Conservation (phyloP, 108 stramenopile species). For the Epithemia pelagica region DNA sequence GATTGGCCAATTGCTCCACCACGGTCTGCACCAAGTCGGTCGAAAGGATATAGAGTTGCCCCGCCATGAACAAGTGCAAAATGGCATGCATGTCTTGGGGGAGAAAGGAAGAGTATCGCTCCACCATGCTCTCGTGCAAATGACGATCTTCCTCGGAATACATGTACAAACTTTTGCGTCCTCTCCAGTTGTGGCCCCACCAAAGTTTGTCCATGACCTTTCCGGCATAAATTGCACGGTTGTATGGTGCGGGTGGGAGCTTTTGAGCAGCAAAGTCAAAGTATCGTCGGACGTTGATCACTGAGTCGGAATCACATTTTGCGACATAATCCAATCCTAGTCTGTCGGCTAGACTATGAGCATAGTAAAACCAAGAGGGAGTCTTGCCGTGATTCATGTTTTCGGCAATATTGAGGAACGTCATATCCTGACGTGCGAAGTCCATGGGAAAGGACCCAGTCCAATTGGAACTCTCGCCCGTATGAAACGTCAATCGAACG, state of each 20-base stretch:
- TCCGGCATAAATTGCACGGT: constrained; percentile 23
- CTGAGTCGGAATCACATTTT: constrained; percentile 40
- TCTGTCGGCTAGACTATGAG: constrained; percentile 16
- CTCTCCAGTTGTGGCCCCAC: constrained; percentile 18
- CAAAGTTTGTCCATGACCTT: constrained; percentile 39
- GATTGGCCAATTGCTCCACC: constrained; percentile 16
- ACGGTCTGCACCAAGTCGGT: constrained; percentile 27
- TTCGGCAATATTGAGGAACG: constrained; percentile 22
- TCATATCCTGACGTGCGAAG: constrained; percentile 4
- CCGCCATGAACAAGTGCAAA: constrained; percentile 42
- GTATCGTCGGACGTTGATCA: constrained; percentile 36
- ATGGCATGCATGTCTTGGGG: constrained; percentile 20
- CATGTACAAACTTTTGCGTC: not conserved
- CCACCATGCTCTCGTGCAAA: not conserved
- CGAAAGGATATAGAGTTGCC: constrained; percentile 34
- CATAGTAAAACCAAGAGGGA: constrained; percentile 36
- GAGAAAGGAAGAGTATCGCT: constrained; percentile 23
- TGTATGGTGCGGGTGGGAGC: constrained; percentile 33
- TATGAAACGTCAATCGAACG: not conserved
- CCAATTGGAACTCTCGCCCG: not conserved
- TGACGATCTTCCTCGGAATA: constrained; percentile 9
- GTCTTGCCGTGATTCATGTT: constrained; percentile 54
- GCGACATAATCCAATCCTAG: constrained; percentile 26
- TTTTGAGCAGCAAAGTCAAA: constrained; percentile 31
- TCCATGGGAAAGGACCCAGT: not conserved